Base-by-base conservation (phyloP, 345 rosid species). In the Rhizophora apiculata region DNA sequence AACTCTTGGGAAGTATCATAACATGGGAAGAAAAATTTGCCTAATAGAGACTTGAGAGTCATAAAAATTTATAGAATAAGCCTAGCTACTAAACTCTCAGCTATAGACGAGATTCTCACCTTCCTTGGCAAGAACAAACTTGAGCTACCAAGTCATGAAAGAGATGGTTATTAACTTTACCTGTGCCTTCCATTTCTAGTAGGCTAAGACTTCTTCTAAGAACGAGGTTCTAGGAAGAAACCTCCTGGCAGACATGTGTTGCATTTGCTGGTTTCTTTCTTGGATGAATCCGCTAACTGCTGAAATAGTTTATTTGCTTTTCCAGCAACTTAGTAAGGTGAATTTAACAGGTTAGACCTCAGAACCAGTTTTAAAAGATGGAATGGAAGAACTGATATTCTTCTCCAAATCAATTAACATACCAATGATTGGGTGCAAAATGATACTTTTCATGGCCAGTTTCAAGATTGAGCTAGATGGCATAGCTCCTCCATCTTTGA, bases 401-500 rank as follows among this genome's bases (percentile, higher is more conserved):
- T 60, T 54, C 37, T 22, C 54, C n/a, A 59, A 48, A 48, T 67
- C 43, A 62, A 73, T 36, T 46, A 73, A 66, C 19, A 34, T 39
- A 20, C 32, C 64, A 51, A 73, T 48, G 51, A 43, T 56, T 31
- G 76, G 76, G 31, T 61, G 65, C 48, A 30, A 52, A 55, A 27
- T 61, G 65, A 73, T 39, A 58, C 54, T 60, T 60, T 67, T 54
- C 60, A n/a, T 27, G 1, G 65, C 66, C 24, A 73, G 63, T 67
- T 68, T 73, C 71, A 60, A 66, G 57, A 73, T 36, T 66, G 76
- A 66, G 53, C 66, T 51, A 52, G 71, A 73, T 8, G 66, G 57
- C 29, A 73, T 53, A 32, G 60, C 37, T 18, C 13, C 49, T 60
- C 56, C 72, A n/a, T 64, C 71, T 52, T 73, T 34, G 8, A 63